Evolutionary conservation across 1,284 basidiomycete genomes (phyloP), one percentile per base, ranked within the genome.

Genomic region (Tremellales sp.): DNA sequence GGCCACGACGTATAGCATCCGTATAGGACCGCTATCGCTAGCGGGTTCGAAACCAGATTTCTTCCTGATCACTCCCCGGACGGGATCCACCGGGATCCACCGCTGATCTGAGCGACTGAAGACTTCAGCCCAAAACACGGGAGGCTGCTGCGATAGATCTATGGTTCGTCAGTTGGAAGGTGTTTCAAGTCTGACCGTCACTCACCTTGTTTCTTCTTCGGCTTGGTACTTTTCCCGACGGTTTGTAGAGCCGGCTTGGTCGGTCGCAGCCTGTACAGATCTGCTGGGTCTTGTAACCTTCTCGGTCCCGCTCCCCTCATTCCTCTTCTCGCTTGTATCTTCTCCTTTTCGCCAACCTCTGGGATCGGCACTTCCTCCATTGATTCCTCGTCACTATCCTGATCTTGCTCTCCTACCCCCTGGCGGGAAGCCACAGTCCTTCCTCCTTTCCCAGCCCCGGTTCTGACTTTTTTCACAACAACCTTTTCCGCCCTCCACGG

Each of bases 91-190:
- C 0, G 91, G 86, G 16, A 97, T 76, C 94, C 94, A 99, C 33
- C 84, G 82, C 37, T 81, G 83, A 71, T 97, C 92, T 1, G 92
- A 83, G 16, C 88, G 83, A 24, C 88, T 93, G 72, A 93, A 99
- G 0, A 97, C 88, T 71, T 98, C 95, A 1, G 88, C 90, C 95
- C 94, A 99, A 71, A 93, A 90, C 3, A 94, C 85, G 0, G 94
- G 95, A 1, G 92, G 86, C n/a, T 71, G 65, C 3, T 59, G 46
- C 0, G 57, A 55, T 24, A 73, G 55, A 47, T 70, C 71, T 71
- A 34, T 26, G 4, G 12, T 6, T 25, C 28, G 12, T 43, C n/a
- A 24, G 35, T 25, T 22, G n/a, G 33, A 18, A 26, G 31, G 13
- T 24, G 5, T 21, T 6, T 13, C 26, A 33, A 14, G 13, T 25